phyloP scores from a whole-genome alignment of 2,329 filamentous ascomycete species.

The Botrytis pseudocinerea region DNA sequence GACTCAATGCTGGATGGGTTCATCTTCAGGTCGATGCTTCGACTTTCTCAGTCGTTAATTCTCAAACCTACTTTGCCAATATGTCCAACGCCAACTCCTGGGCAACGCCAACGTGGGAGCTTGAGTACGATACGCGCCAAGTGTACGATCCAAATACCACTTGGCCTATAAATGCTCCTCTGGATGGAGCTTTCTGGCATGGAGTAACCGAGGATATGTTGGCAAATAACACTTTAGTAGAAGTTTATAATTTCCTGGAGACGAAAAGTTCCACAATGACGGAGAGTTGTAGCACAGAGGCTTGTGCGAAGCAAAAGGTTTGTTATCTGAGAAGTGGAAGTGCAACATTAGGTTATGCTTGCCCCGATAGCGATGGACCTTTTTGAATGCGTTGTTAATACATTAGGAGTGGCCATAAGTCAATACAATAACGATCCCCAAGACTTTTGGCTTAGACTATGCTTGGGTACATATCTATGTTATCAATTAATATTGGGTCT shows the following conservation, averaged over 20 bases:
- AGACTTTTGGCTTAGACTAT: neutral
- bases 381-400: neutral
- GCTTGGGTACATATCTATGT: neutral
- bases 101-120: slow-evolving; percentile 38
- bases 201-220: slow-evolving; percentile 37
- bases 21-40: slow-evolving; percentile 35
- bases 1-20: slow-evolving; percentile 38
- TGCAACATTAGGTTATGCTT: slow-evolving; percentile 31
- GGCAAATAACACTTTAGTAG: slow-evolving; percentile 31
- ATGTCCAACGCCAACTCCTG: slow-evolving; percentile 31
- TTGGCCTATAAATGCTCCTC: slow-evolving; percentile 33
- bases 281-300: slow-evolving; percentile 30
- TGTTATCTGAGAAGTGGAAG: slow-evolving; percentile 39
- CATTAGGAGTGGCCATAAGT: neutral
- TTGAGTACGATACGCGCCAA: slow-evolving; percentile 37
- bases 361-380: slow-evolving; percentile 9
- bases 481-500: neutral
- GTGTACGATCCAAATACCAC: slow-evolving; percentile 32
- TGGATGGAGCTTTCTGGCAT: slow-evolving; percentile 40
- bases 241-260: slow-evolving; percentile 36
- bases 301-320: slow-evolving; percentile 36
- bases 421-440: neutral
- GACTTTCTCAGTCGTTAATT: slow-evolving; percentile 38
- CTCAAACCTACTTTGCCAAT: slow-evolving; percentile 40
- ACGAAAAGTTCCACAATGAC: slow-evolving; percentile 33